Evolutionary conservation across 352 stramenopile species (phyloP).

Genomic region (Globisporangium ultimum): DNA sequence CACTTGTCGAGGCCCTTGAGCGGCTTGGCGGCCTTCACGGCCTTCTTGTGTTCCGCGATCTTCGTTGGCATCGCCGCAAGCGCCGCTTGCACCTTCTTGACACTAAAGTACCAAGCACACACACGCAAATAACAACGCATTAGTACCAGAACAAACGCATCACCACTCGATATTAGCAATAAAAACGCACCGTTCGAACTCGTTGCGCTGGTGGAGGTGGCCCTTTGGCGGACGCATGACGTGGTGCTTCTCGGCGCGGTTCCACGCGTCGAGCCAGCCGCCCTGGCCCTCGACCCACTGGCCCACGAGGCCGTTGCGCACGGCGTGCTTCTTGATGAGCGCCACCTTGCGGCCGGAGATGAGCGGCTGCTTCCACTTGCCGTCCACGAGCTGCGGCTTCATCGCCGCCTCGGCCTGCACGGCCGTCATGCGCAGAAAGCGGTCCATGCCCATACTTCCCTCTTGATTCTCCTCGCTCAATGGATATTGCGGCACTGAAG

Average conservation of each 20-base stretch:
- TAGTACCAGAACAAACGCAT: too few species aligned
- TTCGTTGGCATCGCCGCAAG: constrained; percentile 80
- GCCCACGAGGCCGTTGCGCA: constrained; percentile 64
- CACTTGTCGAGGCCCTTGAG: constrained; percentile 87
- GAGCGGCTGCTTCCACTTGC: constrained; percentile 83
- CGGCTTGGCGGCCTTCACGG: constrained; percentile 74
- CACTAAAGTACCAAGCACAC: constrained; percentile 21
- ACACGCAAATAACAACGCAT: not conserved
- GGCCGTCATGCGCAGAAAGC: constrained; percentile 73
- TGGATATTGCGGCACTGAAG: constrained; percentile 10
- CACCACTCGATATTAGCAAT: too few species aligned
- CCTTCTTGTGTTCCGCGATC: constrained; percentile 86
- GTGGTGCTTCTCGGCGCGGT: constrained; percentile 78
- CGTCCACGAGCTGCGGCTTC: constrained; percentile 73
- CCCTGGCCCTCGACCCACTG: constrained; percentile 77
- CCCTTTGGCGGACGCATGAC: constrained; percentile 84
- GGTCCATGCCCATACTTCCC: constrained; percentile 37
- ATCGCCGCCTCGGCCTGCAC: constrained; percentile 73
- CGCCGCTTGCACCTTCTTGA: constrained; percentile 85
- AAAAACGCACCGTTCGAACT: constrained; percentile 66
- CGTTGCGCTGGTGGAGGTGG: constrained; percentile 75
- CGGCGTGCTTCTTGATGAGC: constrained; percentile 80
- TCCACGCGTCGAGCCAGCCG: constrained; percentile 78
- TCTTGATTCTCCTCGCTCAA: constrained; percentile 7
- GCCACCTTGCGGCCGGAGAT: constrained; percentile 79